Evolutionary conservation across 371 early-diverging fungal genomes (phyloP), one percentile per base, ranked within the genome.

Genomic region (Thermomucor indicae-seudaticae): DNA sequence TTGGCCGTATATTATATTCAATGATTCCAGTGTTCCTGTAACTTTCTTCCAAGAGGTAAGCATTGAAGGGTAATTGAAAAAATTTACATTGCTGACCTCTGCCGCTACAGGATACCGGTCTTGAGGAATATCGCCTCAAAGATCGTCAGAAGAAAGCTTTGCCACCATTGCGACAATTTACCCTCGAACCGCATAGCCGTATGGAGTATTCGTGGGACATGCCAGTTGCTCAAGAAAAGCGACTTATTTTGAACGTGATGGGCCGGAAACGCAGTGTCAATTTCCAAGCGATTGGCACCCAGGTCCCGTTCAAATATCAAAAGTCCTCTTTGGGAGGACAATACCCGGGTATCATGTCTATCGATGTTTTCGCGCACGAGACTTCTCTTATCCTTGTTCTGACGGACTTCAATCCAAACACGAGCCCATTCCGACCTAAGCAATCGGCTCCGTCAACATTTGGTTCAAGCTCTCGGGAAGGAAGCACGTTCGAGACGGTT

Each of bases 1-100:
- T 45, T 98, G 99, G 99, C 99, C 98, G 4, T 94, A 85, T 53
- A 66, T 81, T 35, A 85, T 98, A 42, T 86, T 89, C 30, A 97
- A 97, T 65, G 47, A 70, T 24, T 90, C 93, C 0, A 79, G 78
- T 10, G 78, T 79, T 7, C 86, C 86, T 35, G 76, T 96, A 2
- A 60, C 65, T 0, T 81, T 96, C 35, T 86, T 79, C 64, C 96
- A 97, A 69, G 67, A 80, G 47, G 85, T 84, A 51, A 40, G 66
- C 41, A 6, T 5, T 4, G 22, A 3, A 4, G 12, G 14, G 24
- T 23, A 20, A 4, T 23, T 22, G 42, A 42, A 20, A 14, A 42
- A 39, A 23, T 20, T 47, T 16, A 47, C 28, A 37, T 37, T n/a
- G n/a, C n/a, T n/a, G n/a, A 27, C 10, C 14, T 11, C 29, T 16